Base-by-base conservation (phyloP, 495 filamentous ascomycete genomes). In the Hypoxylon lienhwacheense region DNA sequence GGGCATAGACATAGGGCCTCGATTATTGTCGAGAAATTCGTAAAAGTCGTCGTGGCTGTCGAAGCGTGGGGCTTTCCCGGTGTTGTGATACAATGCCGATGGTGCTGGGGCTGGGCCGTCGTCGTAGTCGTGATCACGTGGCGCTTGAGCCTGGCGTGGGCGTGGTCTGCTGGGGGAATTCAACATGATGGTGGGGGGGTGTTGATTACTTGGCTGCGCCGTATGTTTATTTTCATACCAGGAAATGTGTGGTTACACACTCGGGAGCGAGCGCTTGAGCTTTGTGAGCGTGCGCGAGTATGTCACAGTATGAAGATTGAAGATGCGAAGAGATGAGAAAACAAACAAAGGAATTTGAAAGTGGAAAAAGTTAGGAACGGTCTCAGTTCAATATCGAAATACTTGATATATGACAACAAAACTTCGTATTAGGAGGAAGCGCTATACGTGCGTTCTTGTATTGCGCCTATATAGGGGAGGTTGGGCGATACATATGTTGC, bases 11-110 rank as follows among this genome's bases (percentile, higher is more conserved):
- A 55, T 40, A 3, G 63, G 60, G 3, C 54, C 58, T 29, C 65
- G 54, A 25, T 67, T 67, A 52, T 21, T 67, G 7, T 67, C 61
- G 6, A 67, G 42, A 22, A 67, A 67, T 31, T 62, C 45, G 52
- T 67, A 67, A 33, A 65, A 67, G 17, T 65, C 65, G 48, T 67
- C 65, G 58, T 65, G 61, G 21, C 48, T 65, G 37, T 56, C 58
- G 39, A 67, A 67, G 34, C 48, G 64, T 21, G 56, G 55, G 29
- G 46, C 14, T 19, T 61, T 61, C 17, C 46, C 47, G 46, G 39
- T 50, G 41, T 24, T 55, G 19, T 55, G 58, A 35, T 61, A 55
- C 21, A 41, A 28, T 14, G 47, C 26, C 7, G 56, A n/a, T 35
- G 17, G 11, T 31, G 15, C 11, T 41, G 20, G n/a, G n/a, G n/a